These are phyloP conservation scores for Hypholoma sublateritium DNA, from an alignment of 768 basidiomycete genomes.

Conservation along the genomic window DNA sequence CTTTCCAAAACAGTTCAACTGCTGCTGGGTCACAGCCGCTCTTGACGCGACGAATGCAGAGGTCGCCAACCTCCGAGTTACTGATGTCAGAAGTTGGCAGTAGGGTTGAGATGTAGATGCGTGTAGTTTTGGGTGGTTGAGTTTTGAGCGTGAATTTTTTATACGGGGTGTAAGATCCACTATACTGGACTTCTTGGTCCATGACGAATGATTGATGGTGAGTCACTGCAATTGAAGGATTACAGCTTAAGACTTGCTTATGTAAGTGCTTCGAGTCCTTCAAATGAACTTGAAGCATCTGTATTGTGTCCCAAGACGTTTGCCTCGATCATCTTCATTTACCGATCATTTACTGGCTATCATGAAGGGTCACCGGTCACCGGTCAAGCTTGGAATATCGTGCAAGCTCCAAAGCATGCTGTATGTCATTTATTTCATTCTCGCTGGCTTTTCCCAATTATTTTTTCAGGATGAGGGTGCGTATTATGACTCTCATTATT, in stretches of 20 bases:
- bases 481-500: constrained; percentile 6
- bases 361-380: constrained; percentile 86
- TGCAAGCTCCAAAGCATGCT: constrained; percentile 76
- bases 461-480: constrained; percentile 81
- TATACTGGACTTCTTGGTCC: no score
- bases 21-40: not conserved
- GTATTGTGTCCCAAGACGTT: no score
- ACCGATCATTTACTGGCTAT: no score
- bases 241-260: no score
- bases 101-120: not conserved
- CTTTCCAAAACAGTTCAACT: not conserved
- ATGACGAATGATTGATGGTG: no score
- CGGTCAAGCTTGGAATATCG: constrained; percentile 91
- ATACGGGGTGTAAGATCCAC: no score
- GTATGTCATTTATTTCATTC: constrained; percentile 44
- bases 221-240: no score
- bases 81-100: not conserved
- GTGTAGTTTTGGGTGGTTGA: not conserved
- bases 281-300: no score
- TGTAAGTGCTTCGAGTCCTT: no score
- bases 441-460: no score
- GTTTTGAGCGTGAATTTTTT: no score
- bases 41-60: not conserved
- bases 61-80: not conserved
- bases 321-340: no score